Evolutionary conservation across 1,139 yeast species (phyloP).

Genomic region (Pneumocystis carinii): DNA sequence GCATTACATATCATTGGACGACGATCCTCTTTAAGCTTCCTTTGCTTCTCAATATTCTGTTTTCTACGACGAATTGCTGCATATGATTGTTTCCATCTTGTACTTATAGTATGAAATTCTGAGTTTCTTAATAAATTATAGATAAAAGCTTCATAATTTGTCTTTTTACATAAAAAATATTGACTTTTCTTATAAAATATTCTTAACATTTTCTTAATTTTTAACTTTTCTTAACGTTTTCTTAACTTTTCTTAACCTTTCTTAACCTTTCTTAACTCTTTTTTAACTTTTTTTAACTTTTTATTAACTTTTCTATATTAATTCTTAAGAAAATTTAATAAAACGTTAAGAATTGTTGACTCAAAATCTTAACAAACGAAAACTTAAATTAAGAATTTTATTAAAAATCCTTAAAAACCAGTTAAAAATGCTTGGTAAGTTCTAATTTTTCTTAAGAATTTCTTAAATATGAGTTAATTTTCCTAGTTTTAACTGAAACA

Average conservation of each 20-base stretch:
- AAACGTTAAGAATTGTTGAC: not conserved
- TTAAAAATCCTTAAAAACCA: not conserved
- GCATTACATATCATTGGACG: conserved; percentile 4
- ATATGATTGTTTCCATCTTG: conserved; percentile 4
- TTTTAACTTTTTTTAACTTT: too few species aligned
- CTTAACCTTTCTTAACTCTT: not conserved
- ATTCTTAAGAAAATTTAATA: not conserved
- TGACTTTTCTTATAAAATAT: not conserved
- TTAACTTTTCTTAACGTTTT: too few species aligned
- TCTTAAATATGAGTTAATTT: not conserved
- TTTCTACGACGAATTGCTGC: conserved; percentile 8
- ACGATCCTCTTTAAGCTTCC: conserved; percentile 6
- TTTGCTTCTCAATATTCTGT: conserved; percentile 8
- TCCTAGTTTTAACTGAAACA: not conserved
- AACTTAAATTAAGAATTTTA: not conserved
- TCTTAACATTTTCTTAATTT: not conserved
- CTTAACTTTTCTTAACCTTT: not conserved
- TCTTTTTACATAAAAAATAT: not conserved
- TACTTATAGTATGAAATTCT: not conserved
- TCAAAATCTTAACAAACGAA: not conserved
- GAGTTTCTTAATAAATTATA: not conserved
- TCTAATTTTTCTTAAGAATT: not conserved
- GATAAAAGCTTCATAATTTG: not conserved
- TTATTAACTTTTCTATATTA: not conserved
- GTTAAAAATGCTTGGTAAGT: not conserved